phyloP scores from a whole-genome alignment of 2,329 filamentous ascomycete species.

The Coniochaeta pulveracea region DNA sequence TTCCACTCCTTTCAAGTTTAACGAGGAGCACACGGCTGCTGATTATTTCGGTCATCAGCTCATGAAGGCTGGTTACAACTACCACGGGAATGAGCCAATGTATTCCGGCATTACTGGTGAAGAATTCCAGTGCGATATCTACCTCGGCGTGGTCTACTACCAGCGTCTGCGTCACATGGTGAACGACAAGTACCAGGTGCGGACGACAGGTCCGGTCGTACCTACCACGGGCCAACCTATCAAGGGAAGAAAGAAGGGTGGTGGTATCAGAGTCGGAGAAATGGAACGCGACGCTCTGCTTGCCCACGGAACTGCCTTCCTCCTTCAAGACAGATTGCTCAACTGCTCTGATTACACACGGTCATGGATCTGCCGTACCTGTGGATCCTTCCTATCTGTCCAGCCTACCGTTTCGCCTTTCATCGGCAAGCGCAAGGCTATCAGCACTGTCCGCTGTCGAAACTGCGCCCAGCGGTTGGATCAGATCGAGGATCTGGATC shows the following conservation, averaged over 20 bases:
- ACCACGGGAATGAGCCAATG: constrained; percentile 96
- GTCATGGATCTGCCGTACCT: constrained; percentile 79
- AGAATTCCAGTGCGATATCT: constrained; percentile 90
- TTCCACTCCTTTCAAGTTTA: constrained; percentile 88
- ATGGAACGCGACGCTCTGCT: constrained; percentile 97
- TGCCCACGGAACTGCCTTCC: constrained; percentile 88
- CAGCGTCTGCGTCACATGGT: constrained; percentile 98
- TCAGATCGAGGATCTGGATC: constrained; percentile 43
- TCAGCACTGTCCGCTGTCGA: constrained; percentile 65
- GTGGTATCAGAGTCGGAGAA: constrained; percentile 97
- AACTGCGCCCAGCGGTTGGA: constrained; percentile 58
- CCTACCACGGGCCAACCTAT: constrained; percentile 89
- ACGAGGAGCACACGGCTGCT: constrained; percentile 80
- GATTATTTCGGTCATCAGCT: constrained; percentile 97
- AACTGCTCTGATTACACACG: constrained; percentile 93
- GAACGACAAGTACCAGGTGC: constrained; percentile 97
- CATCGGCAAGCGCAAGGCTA: constrained; percentile 51
- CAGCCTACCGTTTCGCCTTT: constrained; percentile 65
- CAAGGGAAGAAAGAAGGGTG: constrained; percentile 91
- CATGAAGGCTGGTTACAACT: constrained; percentile 92
- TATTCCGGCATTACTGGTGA: constrained; percentile 95
- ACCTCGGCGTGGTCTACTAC: constrained; percentile 95
- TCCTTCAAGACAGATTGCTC: constrained; percentile 89
- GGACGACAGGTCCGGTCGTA: constrained; percentile 88
- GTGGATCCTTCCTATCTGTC: constrained; percentile 83